A percentile compares a stretch with the other conserved stretches of the same genome.
Evolutionary conservation across 352 stramenopile species (phyloP).

Genomic region (Pythium dissimile): DNA sequence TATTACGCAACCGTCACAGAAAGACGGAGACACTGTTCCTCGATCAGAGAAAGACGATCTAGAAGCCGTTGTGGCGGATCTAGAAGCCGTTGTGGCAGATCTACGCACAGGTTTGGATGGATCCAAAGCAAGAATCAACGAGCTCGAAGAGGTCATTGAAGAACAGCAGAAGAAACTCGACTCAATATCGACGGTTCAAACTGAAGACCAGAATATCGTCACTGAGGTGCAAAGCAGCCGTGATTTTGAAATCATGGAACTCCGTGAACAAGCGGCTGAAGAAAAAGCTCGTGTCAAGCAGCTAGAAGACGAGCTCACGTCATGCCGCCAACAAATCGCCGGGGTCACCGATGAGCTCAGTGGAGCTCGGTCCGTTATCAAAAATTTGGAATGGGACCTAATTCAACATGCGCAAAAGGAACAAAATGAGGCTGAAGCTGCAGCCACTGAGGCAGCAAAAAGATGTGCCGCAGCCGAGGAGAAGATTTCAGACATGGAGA

Average conservation of each 20-base stretch:
- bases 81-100: neutral
- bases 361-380: slow-evolving; percentile 1
- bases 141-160: neutral
- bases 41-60: slow-evolving; percentile 24
- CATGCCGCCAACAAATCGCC: slow-evolving; percentile 11
- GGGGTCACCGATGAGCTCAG: slow-evolving; percentile 1
- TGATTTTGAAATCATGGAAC: neutral
- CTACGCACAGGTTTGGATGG: neutral
- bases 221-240: neutral
- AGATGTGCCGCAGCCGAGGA: slow-evolving; percentile 18
- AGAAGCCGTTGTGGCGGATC: slow-evolving; percentile 10
- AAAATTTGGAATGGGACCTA: slow-evolving; percentile 17
- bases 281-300: neutral
- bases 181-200: neutral
- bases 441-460: slow-evolving; percentile 13
- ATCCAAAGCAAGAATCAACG: neutral
- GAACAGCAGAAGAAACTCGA: neutral
- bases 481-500: too few species aligned
- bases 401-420: slow-evolving; percentile 21
- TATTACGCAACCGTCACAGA: neutral
- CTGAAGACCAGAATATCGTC: neutral
- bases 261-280: neutral
- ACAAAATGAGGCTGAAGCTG: slow-evolving; percentile 9
- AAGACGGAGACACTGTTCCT: neutral
- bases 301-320: slow-evolving; percentile 33